Conservation (phyloP, 805 yeast species). For the Yarrowia sp. region DNA sequence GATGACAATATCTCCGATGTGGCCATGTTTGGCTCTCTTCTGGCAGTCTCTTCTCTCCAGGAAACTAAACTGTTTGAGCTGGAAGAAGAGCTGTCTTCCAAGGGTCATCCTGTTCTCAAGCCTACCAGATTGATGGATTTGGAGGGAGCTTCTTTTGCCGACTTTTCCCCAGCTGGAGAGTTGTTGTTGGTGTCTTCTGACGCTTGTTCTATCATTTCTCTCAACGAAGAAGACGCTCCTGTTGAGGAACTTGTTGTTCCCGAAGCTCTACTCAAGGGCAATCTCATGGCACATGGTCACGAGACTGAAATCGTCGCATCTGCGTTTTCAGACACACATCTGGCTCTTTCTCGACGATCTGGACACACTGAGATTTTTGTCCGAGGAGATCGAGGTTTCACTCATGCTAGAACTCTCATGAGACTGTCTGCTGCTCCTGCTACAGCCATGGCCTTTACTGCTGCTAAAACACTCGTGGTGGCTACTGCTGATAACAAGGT, state of each 20-base stretch:
- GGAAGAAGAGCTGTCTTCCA: constrained; percentile 39
- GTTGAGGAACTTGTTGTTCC: constrained; percentile 28
- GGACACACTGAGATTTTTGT: constrained; percentile 60
- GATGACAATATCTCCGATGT: constrained; percentile 77
- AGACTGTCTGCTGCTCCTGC: constrained; percentile 45
- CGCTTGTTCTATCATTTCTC: constrained; percentile 29
- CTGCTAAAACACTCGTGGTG: constrained; percentile 53
- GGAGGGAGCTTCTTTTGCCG: constrained; percentile 5
- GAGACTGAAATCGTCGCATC: constrained; percentile 54
- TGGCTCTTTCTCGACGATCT: constrained; percentile 60
- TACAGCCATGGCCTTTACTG: constrained; percentile 59
- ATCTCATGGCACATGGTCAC: constrained; percentile 46
- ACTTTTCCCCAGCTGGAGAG: constrained; percentile 7
- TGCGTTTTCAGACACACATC: constrained; percentile 45
- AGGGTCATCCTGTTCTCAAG: constrained; percentile 36
- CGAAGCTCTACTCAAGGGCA: neutral
- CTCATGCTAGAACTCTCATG: constrained; percentile 25
- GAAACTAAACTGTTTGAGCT: constrained; percentile 68
- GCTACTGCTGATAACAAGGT: constrained; percentile 73
- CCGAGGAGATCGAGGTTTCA: constrained; percentile 37
- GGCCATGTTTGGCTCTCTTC: constrained; percentile 59
- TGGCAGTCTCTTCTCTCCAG: constrained; percentile 70
- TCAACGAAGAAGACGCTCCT: constrained; percentile 29
- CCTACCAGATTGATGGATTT: constrained; percentile 35
- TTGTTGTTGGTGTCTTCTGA: neutral